phyloP scores from a whole-genome alignment of 306 rosid genomes.

The Pyrus communis region DNA sequence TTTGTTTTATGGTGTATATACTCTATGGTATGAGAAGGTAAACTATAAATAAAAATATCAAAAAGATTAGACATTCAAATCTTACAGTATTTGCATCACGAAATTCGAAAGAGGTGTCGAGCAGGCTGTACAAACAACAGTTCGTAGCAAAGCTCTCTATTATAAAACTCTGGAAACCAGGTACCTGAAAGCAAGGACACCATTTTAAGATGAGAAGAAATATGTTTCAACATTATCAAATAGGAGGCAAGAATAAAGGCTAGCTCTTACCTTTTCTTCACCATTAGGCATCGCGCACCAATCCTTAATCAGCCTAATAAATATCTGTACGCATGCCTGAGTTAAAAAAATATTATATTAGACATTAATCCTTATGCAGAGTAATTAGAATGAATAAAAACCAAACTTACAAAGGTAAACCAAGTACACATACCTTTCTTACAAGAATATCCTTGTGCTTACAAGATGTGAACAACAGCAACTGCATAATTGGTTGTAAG shows the following conservation, averaged over 20 bases:
- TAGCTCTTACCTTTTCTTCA: constrained; percentile 63
- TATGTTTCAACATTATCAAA: constrained; percentile 1
- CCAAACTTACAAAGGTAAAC: constrained; percentile 4
- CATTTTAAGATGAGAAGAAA: not conserved
- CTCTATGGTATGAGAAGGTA: not conserved
- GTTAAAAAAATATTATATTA: constrained; percentile 11
- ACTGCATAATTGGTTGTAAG: constrained; percentile 76
- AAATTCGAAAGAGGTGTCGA: constrained; percentile 82
- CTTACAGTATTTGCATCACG: constrained; percentile 95
- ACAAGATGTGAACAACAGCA: constrained; percentile 72
- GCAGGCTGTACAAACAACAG: constrained; percentile 90
- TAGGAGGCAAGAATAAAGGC: not conserved
- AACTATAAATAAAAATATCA: not conserved
- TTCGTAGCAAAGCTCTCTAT: constrained; percentile 73
- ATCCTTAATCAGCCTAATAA: constrained; percentile 74
- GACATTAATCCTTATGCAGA: not conserved
- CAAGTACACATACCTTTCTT: constrained; percentile 60
- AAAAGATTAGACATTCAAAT: not conserved
- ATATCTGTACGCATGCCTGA: constrained; percentile 91
- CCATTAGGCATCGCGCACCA: constrained; percentile 73
- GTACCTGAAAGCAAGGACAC: constrained; percentile 46
- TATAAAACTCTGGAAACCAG: constrained; percentile 82
- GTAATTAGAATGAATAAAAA: constrained; percentile 3
- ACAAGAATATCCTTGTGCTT: constrained; percentile 80
- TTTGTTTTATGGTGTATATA: not conserved